Evolutionary conservation across 2,329 filamentous ascomycete genomes (phyloP).

Genomic region (Hypoxylon sp.): DNA sequence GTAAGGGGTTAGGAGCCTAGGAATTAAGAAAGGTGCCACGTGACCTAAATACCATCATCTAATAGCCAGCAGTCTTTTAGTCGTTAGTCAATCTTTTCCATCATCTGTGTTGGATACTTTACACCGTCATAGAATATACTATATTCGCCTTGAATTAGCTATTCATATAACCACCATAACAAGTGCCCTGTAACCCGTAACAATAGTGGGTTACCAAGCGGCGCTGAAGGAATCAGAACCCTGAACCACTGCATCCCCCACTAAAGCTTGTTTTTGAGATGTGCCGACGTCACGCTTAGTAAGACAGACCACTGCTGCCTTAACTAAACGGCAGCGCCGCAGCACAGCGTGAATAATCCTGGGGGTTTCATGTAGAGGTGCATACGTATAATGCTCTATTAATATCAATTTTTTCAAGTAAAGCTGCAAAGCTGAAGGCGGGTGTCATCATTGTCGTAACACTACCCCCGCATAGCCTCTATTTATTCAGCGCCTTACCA

Average conservation of each 20-base stretch:
- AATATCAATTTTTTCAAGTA: background rate
- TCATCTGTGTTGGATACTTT: no score
- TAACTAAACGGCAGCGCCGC: background rate
- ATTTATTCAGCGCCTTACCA: conserved; percentile 1
- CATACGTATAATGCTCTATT: conserved; percentile 1
- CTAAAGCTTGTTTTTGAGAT: background rate
- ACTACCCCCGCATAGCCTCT: background rate
- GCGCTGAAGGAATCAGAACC: background rate
- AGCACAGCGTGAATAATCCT: background rate
- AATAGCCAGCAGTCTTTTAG: no score
- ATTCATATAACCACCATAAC: no score
- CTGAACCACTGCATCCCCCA: background rate
- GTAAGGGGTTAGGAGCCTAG: no score
- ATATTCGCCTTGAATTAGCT: no score
- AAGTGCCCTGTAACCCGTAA: no score
- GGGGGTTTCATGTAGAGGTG: background rate
- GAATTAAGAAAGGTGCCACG: no score
- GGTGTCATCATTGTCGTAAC: conserved; percentile 5
- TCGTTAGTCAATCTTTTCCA: no score
- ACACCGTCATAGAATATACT: no score
- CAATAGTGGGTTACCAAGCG: background rate
- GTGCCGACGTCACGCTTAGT: background rate
- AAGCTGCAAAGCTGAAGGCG: conserved; percentile 3
- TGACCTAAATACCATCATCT: no score
- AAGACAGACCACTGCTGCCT: background rate